Evolutionary conservation across 805 yeast genomes (phyloP), one percentile per base, ranked within the genome.

Genomic region (Kuraishia cidri): DNA sequence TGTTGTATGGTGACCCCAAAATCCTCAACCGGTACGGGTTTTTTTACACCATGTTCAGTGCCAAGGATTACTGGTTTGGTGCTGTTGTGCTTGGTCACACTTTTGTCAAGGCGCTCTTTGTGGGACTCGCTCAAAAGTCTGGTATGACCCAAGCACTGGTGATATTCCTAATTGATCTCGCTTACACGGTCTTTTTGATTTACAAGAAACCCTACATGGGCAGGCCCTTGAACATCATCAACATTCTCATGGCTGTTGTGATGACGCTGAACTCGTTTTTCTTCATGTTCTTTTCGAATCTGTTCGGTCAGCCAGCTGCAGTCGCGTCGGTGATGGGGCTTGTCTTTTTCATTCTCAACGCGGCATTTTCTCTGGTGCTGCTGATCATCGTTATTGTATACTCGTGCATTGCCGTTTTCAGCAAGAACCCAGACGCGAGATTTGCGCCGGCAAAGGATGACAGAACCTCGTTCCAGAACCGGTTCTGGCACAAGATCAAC

Each of bases 241-340:
- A 76, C 52, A 83, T 84, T 42, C 54, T 75, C 45, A 79, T 85
- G 57, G 68, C 79, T 32, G 69, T 82, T 9, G 87, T 88, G 17
- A 73, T 70, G 22, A 72, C 85, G 5, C 41, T 86, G 36, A 88
- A 88, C 57, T 83, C 96, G 22, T 78, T 86, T 56, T 66, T 88
- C 40, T 88, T 85, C 62, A 52, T 84, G 41, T 88, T 88, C 64
- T 88, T 86, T 52, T 83, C 95, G 3, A 79, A 81, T 48, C 60
- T 88, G 40, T 86, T 83, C 58, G 77, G 79, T 32, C 95, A 87
- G 59, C 78, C 85, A 6, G 78, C 76, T 14, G 70, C 73, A 6
- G 96, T 84, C 9, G 64, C 78, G 10, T 79, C 95, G 1, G 73
- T 88, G 35, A 84, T 88, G 95, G 97, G 94, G 1, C 81, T 94